A percentile compares a stretch with the other conserved stretches of the same genome.
Evolutionary conservation across 2,329 filamentous ascomycete species (phyloP).

Genomic region (Penicillium sp.): DNA sequence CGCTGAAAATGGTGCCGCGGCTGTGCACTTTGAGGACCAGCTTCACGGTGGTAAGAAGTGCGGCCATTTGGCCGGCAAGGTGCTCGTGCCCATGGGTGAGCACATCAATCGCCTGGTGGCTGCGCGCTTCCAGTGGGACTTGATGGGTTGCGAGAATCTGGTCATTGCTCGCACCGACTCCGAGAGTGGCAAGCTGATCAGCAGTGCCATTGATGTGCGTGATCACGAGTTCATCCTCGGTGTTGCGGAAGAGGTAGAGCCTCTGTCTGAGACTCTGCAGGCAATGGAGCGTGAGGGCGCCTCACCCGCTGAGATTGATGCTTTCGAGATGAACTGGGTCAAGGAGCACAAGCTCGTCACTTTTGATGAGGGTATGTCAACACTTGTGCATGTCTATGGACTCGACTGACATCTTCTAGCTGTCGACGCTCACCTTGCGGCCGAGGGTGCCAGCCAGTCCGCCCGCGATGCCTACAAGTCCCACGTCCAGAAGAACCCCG

Average conservation of each 20-base stretch:
- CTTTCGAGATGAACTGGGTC: slow-evolving; percentile 84
- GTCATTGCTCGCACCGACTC: slow-evolving; percentile 95
- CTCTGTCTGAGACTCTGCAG: slow-evolving; percentile 85
- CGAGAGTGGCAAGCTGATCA: slow-evolving; percentile 87
- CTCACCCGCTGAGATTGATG: slow-evolving; percentile 76
- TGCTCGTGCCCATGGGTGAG: slow-evolving; percentile 88
- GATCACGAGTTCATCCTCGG: slow-evolving; percentile 98
- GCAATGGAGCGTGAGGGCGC: slow-evolving; percentile 83
- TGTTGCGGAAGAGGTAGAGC: slow-evolving; percentile 73
- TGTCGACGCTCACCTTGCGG: slow-evolving; percentile 71
- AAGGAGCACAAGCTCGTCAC: slow-evolving; percentile 81
- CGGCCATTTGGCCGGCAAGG: slow-evolving; percentile 93
- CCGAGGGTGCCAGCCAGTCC: slow-evolving; percentile 64
- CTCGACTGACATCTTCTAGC: slow-evolving; percentile 49
- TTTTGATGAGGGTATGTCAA: slow-evolving; percentile 71
- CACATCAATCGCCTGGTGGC: slow-evolving; percentile 95
- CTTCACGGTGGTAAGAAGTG: slow-evolving; percentile 98
- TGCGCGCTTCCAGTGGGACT: slow-evolving; percentile 94
- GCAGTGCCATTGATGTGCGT: slow-evolving; percentile 85
- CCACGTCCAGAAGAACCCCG: slow-evolving; percentile 62
- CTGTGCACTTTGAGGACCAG: slow-evolving; percentile 97
- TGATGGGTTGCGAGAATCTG: slow-evolving; percentile 95
- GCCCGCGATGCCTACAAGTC: slow-evolving; percentile 68
- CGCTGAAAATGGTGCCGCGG: slow-evolving; percentile 93
- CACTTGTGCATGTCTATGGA: neutral